A percentile compares a stretch with the other conserved stretches of the same genome.
phyloP scores from a whole-genome alignment of 2,329 filamentous ascomycete genomes.

The Clathrospora elynae region DNA sequence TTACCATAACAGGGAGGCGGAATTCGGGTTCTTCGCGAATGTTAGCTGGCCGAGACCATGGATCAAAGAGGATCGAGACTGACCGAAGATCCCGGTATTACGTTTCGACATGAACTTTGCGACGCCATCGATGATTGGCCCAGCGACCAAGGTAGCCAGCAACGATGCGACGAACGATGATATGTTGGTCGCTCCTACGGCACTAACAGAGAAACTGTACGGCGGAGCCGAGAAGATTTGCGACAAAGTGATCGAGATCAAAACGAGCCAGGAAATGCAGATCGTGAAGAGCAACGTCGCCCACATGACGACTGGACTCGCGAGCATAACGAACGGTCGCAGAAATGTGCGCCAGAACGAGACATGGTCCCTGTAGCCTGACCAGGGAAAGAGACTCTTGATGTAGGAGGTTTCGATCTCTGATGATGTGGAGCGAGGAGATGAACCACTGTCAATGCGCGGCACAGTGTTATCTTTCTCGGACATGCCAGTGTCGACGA shows the following conservation, averaged over 20 bases:
- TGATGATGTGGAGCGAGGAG: background rate
- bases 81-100: constrained; percentile 31
- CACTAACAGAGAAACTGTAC: constrained; percentile 32
- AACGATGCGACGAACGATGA: constrained; percentile 32
- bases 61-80: constrained; percentile 1
- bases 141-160: constrained; percentile 25
- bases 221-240: constrained; percentile 35
- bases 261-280: constrained; percentile 36
- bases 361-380: constrained; percentile 27
- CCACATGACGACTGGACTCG: constrained; percentile 30
- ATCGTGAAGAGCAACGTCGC: constrained; percentile 32
- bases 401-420: constrained; percentile 14
- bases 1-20: constrained; percentile 31
- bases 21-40: constrained; percentile 30
- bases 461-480: constrained; percentile 20
- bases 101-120: constrained; percentile 31
- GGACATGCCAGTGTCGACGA: constrained; percentile 8
- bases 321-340: constrained; percentile 25
- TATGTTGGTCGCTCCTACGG: constrained; percentile 30
- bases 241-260: constrained; percentile 33
- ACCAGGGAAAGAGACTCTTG: constrained; percentile 21
- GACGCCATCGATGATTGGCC: constrained; percentile 27
- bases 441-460: constrained; percentile 13
- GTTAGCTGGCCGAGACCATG: background rate
- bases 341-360: constrained; percentile 30